phyloP scores from a whole-genome alignment of 2,329 filamentous ascomycete species.

The Ceratocystis harringtonii region DNA sequence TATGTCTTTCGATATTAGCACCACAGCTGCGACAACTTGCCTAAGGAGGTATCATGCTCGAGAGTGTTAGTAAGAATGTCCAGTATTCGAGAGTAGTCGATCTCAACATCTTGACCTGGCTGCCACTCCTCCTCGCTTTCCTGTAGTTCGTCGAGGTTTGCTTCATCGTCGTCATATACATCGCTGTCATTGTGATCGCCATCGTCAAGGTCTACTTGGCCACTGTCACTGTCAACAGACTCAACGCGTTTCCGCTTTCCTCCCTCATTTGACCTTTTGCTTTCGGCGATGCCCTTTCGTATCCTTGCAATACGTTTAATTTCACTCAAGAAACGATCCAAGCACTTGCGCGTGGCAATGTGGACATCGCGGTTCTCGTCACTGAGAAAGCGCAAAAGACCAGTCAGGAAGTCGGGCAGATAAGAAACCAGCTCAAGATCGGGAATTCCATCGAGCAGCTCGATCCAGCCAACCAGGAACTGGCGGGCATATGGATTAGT shows the following conservation, averaged over 20 bases:
- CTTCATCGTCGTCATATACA: conserved; percentile 39
- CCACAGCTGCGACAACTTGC: neutral
- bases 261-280: conserved; percentile 54
- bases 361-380: conserved; percentile 91
- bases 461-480: conserved; percentile 94
- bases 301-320: conserved; percentile 89
- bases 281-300: conserved; percentile 83
- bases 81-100: conserved; percentile 82
- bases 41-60: conserved; percentile 28
- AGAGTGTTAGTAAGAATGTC: conserved; percentile 84
- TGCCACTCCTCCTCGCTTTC: conserved; percentile 86
- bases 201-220: conserved; percentile 42
- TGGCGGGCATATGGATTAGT: conserved; percentile 89
- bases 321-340: conserved; percentile 82
- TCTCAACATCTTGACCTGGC: conserved; percentile 88
- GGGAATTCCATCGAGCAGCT: conserved; percentile 84
- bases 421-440: conserved; percentile 90
- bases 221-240: conserved; percentile 52
- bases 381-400: conserved; percentile 79
- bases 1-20: neutral
- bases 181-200: conserved; percentile 46
- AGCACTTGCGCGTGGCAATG: conserved; percentile 70
- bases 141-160: conserved; percentile 25
- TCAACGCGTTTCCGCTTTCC: conserved; percentile 54
- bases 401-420: conserved; percentile 78